Evolutionary conservation across 345 rosid species (phyloP).

Genomic region (Citrus hindsii): DNA sequence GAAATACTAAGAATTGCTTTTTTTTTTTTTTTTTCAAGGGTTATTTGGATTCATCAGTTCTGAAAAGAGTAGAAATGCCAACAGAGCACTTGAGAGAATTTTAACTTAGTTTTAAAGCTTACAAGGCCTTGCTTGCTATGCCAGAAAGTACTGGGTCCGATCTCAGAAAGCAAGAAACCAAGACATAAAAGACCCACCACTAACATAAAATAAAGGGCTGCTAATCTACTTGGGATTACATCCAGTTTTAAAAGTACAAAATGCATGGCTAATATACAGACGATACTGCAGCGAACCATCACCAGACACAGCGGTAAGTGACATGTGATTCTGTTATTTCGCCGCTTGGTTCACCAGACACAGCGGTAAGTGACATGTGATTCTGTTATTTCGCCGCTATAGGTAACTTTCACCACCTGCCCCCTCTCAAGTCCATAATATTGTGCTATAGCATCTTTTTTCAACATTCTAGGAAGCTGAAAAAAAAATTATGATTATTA

Average conservation of each 20-base stretch:
- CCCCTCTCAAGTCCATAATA: slow-evolving; percentile 74
- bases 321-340: slow-evolving; percentile 40
- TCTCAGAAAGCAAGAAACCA: background rate
- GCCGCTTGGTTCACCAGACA: slow-evolving; percentile 42
- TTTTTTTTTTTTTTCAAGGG: background rate
- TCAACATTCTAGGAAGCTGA: slow-evolving; percentile 65
- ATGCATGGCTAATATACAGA: background rate
- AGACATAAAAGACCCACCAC: background rate
- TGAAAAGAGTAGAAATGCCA: background rate
- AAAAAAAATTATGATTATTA: background rate
- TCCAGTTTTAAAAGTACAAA: background rate
- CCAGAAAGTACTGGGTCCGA: background rate
- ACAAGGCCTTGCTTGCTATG: background rate
- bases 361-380: slow-evolving; percentile 52
- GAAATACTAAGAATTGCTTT: too few relatives aligned
- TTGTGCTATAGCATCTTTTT: slow-evolving; percentile 47
- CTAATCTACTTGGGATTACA: background rate
- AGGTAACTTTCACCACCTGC: slow-evolving; percentile 57
- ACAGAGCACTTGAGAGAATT: background rate
- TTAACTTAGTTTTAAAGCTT: background rate
- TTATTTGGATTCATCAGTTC: background rate
- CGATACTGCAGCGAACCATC: background rate
- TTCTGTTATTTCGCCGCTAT: slow-evolving; percentile 42
- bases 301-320: slow-evolving; percentile 55
- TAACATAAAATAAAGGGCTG: background rate